These are phyloP conservation scores for Bipolaris bicolor DNA, from an alignment of 2,329 filamentous ascomycete genomes.

Conservation along the genomic window DNA sequence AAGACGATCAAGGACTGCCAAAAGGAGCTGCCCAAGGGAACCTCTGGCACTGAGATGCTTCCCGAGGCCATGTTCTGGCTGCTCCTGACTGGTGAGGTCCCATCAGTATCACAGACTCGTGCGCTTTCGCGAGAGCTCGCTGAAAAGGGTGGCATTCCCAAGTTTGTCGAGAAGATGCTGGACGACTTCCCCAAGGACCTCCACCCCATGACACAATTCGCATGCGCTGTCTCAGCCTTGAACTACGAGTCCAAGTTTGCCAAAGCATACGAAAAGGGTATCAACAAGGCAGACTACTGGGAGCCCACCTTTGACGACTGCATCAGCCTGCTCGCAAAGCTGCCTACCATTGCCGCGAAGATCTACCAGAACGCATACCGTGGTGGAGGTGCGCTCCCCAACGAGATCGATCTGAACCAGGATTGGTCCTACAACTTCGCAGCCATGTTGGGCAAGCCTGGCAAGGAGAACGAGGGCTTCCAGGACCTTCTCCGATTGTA, in stretches of 20 bases:
- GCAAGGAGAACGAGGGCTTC: slow-evolving; percentile 88
- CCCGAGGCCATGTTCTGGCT: slow-evolving; percentile 99
- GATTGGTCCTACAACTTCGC: slow-evolving; percentile 99
- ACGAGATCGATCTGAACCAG: slow-evolving; percentile 78
- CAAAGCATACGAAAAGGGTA: slow-evolving; percentile 85
- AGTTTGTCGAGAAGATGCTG: slow-evolving; percentile 85
- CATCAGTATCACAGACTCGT: slow-evolving; percentile 80
- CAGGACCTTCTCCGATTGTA: slow-evolving; percentile 94
- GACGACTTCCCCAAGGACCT: slow-evolving; percentile 87
- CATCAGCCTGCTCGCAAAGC: slow-evolving; percentile 92
- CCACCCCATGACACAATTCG: slow-evolving; percentile 98
- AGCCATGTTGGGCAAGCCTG: slow-evolving; percentile 89
- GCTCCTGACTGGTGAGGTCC: slow-evolving; percentile 89
- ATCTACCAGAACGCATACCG: slow-evolving; percentile 94
- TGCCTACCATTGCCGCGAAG: slow-evolving; percentile 94
- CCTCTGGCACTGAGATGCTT: slow-evolving; percentile 91
- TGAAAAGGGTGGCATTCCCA: slow-evolving; percentile 80
- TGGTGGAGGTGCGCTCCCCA: slow-evolving; percentile 73
- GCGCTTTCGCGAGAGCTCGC: slow-evolving; percentile 84
- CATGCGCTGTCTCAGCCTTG: slow-evolving; percentile 92
- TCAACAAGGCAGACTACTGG: slow-evolving; percentile 98
- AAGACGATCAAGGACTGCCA: slow-evolving; percentile 99
- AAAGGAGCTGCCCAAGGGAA: slow-evolving; percentile 89
- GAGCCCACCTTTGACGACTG: slow-evolving; percentile 96
- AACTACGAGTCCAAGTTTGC: slow-evolving; percentile 95